These are phyloP conservation scores for Fragaria ananassa DNA, from an alignment of 306 rosid species.

Conservation along the genomic window DNA sequence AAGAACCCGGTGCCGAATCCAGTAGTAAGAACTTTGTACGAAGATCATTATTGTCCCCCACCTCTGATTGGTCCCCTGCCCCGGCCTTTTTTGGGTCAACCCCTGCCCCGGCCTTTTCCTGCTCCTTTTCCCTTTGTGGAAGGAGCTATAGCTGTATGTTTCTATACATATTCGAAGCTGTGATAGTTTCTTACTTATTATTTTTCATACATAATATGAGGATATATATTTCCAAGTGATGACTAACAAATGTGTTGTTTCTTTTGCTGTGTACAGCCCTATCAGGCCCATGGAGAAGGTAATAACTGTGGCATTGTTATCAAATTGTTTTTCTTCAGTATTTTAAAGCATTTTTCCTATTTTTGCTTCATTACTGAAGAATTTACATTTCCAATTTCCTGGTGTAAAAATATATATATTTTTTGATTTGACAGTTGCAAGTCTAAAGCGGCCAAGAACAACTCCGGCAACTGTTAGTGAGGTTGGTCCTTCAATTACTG, in stretches of 20 bases:
- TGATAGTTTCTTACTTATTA: not conserved
- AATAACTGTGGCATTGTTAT: conserved; percentile 9
- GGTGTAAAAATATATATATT: conserved; percentile 4
- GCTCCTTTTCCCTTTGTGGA: conserved; percentile 66
- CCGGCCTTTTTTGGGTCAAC: not conserved
- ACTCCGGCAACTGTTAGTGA: conserved; percentile 61
- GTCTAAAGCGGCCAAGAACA: conserved; percentile 71
- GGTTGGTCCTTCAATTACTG: conserved; percentile 68
- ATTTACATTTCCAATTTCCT: no score
- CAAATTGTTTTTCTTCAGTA: not conserved
- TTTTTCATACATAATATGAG: not conserved
- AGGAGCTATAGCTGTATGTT: conserved; percentile 74
- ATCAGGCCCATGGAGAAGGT: conserved; percentile 77
- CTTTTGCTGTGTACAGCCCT: conserved; percentile 50
- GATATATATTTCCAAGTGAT: conserved; percentile 12
- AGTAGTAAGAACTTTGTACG: conserved; percentile 77
- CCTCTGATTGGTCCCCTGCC: conserved; percentile 45
- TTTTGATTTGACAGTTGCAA: conserved; percentile 46
- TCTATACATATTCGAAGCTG: conserved; percentile 34
- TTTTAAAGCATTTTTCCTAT: not conserved
- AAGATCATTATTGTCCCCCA: conserved; percentile 69
- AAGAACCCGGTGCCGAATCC: conserved; percentile 74
- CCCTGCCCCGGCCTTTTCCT: conserved; percentile 23
- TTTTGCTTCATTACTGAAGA: not conserved
- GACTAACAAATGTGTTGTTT: conserved; percentile 21